Evolutionary conservation across 2,329 filamentous ascomycete species (phyloP), one percentile per base, ranked within the genome.

Genomic region (Huntiella bhutanensis): DNA sequence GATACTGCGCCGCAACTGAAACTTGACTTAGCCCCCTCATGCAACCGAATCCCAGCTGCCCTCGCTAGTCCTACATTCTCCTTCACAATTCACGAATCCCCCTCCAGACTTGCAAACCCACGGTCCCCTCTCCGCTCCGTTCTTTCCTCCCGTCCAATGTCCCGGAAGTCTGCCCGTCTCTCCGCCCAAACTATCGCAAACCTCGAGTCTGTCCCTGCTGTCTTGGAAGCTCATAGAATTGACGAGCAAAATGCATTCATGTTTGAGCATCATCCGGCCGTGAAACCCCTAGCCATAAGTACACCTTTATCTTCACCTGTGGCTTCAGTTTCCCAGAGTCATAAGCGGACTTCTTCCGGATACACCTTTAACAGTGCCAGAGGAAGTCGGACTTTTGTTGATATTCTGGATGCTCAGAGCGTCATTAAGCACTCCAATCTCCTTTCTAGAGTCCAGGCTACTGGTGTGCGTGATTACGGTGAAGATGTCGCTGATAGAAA

Each of bases 401-500:
- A 77, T 51, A 56, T 78, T 1, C 60, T 77, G 2, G 74, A 77
- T 51, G 73, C 73, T 0, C 69, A 73, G 49, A 69, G 70, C 0
- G 67, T 63, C 19, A 60, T 76, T 35, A 65, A 57, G 22, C 64
- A 66, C 0, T 59, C 62, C 2, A 63, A 71, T 49, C 74, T 75
- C 52, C 59, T 60, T 41, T 60, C 61, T 7, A 63, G 71, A 12
- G 53, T 75, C 2, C 57, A 65, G 46, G 71, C 72, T 1, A 55
- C 69, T 0, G 73, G 72, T 1, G 60, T 62, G 0, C 63, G 65
- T 38, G 67, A 71, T 43, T 77, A 74, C 52, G 75, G 70, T n/a
- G 77, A 80, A 55, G 75, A 78, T 54, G 73, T 79, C 1, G 75
- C 73, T 1, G 73, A 77, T 52, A 64, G 76, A 33, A 80, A 80